A percentile compares a stretch with the other conserved stretches of the same genome.
These are phyloP conservation scores for Allium cepa DNA, from an alignment of 106 monocot species.

Conservation along the genomic window DNA sequence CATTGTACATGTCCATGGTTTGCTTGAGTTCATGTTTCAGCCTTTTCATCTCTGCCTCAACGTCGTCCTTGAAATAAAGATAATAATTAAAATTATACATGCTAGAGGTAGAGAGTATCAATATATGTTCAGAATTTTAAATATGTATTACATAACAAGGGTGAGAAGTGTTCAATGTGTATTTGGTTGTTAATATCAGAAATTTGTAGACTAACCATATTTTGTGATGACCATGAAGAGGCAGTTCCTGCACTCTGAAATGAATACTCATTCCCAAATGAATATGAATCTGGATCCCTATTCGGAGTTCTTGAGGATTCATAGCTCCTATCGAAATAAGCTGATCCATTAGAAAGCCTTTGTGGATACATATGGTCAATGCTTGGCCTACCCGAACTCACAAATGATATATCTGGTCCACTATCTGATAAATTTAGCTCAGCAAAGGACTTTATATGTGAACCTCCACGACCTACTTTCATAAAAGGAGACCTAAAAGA, in stretches of 20 bases:
- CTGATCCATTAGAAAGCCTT: conserved; percentile 24
- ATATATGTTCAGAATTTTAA: too few relatives aligned
- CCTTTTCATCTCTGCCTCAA: conserved; percentile 40
- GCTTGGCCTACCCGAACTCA: conserved; percentile 31
- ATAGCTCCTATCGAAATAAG: conserved; percentile 8
- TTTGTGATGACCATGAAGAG: conserved; percentile 17
- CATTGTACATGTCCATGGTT: conserved; percentile 49
- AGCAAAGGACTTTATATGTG: conserved; percentile 6
- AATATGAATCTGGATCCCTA: conserved; percentile 11
- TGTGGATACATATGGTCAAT: conserved; percentile 4
- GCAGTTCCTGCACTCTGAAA: conserved; percentile 3
- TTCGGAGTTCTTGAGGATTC: conserved; percentile 4
- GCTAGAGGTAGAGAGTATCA: too few relatives aligned
- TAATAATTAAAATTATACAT: too few relatives aligned
- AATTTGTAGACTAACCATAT: conserved; percentile 11
- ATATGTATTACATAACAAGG: background rate
- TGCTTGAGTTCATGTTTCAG: conserved; percentile 37
- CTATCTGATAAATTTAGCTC: conserved; percentile 1
- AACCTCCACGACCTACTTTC: conserved; percentile 1
- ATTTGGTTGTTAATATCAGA: background rate
- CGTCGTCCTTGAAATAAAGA: conserved; percentile 23
- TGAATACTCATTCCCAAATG: conserved; percentile 20
- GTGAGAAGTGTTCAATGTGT: background rate
- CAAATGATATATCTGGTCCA: conserved; percentile 55
- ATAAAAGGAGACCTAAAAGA: conserved; percentile 47